A percentile compares a stretch with the other conserved stretches of the same genome.
Evolutionary conservation across 2,329 filamentous ascomycete species (phyloP).

Genomic region (Diaporthe sp.): DNA sequence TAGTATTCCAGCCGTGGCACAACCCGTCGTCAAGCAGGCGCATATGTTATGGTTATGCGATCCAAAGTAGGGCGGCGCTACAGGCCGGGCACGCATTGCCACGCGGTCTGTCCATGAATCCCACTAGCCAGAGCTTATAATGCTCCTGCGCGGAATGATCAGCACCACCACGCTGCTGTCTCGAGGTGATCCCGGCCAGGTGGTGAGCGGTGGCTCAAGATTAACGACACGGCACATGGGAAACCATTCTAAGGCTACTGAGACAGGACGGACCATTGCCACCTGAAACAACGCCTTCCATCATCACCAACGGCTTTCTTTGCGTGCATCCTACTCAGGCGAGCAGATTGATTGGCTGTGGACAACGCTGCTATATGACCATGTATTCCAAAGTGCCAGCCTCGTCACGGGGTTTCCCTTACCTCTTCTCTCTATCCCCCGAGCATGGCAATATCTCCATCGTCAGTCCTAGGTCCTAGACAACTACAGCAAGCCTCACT

Average conservation of each 20-base stretch:
- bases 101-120: constrained; percentile 25
- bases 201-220: not conserved
- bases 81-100: constrained; percentile 7
- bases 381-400: not conserved
- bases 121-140: constrained; percentile 25
- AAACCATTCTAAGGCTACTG: not conserved
- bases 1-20: not conserved
- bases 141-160: constrained; percentile 4
- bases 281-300: constrained; percentile 24
- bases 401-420: not conserved
- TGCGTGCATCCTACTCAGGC: not conserved
- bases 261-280: constrained; percentile 5
- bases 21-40: not conserved
- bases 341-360: not conserved
- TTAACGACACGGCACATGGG: constrained; percentile 3
- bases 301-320: not conserved
- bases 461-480: not conserved
- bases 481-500: not conserved
- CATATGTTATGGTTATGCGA: constrained; percentile 3
- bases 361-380: not conserved
- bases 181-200: constrained; percentile 17
- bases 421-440: not conserved
- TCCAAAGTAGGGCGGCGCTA: constrained; percentile 2
- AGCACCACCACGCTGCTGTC: constrained; percentile 17
- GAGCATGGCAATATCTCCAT: not conserved